Evolutionary conservation across 2,329 filamentous ascomycete genomes (phyloP).

Genomic region (Aspergillus thermomutatus): DNA sequence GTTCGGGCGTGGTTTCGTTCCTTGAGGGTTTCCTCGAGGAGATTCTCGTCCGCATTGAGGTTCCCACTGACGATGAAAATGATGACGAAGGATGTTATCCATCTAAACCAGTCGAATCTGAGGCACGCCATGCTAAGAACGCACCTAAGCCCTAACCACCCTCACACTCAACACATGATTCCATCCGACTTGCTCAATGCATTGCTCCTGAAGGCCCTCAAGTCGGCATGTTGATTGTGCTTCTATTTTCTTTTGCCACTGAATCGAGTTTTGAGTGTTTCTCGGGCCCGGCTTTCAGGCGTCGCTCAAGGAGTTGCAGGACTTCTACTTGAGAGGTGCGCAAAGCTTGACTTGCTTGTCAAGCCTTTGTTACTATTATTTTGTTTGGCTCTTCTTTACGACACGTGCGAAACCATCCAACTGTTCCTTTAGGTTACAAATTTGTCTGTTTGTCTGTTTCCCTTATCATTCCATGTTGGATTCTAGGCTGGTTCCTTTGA

Average conservation of each 20-base stretch:
- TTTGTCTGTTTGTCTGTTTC: not conserved
- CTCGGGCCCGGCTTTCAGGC: not conserved
- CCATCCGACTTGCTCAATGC: not conserved
- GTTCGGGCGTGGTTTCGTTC: slow-evolving; percentile 81
- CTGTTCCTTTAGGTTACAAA: not conserved
- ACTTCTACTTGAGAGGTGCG: not conserved
- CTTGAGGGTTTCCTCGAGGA: slow-evolving; percentile 92
- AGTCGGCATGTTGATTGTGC: not conserved
- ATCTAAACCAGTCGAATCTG: not conserved
- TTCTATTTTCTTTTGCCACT: not conserved
- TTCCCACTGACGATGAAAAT: slow-evolving; percentile 50
- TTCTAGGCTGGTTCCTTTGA: slow-evolving; percentile 4
- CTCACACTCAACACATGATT: not conserved
- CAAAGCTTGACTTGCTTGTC: not conserved
- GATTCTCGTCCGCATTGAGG: slow-evolving; percentile 82
- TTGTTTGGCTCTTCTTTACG: not conserved
- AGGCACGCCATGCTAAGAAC: not conserved
- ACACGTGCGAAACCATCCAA: slow-evolving; percentile 2
- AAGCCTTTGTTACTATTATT: not conserved
- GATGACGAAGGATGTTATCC: not conserved
- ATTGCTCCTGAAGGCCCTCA: too few relatives aligned
- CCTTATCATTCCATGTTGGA: not conserved
- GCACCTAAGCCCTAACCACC: not conserved
- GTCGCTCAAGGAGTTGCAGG: not conserved
- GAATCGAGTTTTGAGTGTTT: not conserved